These are phyloP conservation scores for Fusarium miscanthi DNA, from an alignment of 2,329 filamentous ascomycete genomes.

Conservation along the genomic window DNA sequence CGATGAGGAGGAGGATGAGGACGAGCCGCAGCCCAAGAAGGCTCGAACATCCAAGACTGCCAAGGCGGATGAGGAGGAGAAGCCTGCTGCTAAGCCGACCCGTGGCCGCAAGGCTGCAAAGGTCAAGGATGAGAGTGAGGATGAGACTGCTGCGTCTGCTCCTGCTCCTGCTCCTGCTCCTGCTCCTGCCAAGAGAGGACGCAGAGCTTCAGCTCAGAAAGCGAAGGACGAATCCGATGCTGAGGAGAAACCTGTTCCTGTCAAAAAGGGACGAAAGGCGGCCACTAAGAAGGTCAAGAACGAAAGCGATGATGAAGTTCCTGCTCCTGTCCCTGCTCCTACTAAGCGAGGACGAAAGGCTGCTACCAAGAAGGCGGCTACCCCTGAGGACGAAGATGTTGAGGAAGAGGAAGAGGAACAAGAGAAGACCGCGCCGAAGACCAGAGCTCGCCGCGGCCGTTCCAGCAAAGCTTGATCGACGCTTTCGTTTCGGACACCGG, in stretches of 20 bases:
- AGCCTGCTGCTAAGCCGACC: slow-evolving; percentile 34
- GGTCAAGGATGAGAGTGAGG: slow-evolving; percentile 40
- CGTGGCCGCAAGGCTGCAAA: slow-evolving; percentile 41
- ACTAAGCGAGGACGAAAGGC: slow-evolving; percentile 47
- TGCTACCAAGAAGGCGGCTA: slow-evolving; percentile 27
- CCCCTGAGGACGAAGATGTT: slow-evolving; percentile 27
- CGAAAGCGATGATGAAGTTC: slow-evolving; percentile 33
- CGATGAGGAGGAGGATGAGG: slow-evolving; percentile 50
- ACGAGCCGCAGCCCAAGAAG: slow-evolving; percentile 52
- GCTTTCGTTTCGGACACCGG: background rate
- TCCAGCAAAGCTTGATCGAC: slow-evolving; percentile 40
- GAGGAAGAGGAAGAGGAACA: slow-evolving; percentile 27
- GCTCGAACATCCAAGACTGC: slow-evolving; percentile 46
- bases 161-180: slow-evolving; percentile 42
- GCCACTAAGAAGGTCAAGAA: slow-evolving; percentile 36
- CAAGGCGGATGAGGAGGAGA: slow-evolving; percentile 39
- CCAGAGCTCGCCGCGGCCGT: slow-evolving; percentile 43
- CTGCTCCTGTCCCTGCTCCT: slow-evolving; percentile 41
- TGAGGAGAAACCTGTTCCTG: slow-evolving; percentile 27
- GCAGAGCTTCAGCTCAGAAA: slow-evolving; percentile 30
- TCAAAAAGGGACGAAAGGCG: slow-evolving; percentile 30
- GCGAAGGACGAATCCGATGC: slow-evolving; percentile 27
- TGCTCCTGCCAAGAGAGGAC: slow-evolving; percentile 46
- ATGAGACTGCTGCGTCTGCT: slow-evolving; percentile 3
- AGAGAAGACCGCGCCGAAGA: slow-evolving; percentile 50